Evolutionary conservation across 352 stramenopile genomes (phyloP), one percentile per base, ranked within the genome.

Genomic region (Pythium aphanidermatum): DNA sequence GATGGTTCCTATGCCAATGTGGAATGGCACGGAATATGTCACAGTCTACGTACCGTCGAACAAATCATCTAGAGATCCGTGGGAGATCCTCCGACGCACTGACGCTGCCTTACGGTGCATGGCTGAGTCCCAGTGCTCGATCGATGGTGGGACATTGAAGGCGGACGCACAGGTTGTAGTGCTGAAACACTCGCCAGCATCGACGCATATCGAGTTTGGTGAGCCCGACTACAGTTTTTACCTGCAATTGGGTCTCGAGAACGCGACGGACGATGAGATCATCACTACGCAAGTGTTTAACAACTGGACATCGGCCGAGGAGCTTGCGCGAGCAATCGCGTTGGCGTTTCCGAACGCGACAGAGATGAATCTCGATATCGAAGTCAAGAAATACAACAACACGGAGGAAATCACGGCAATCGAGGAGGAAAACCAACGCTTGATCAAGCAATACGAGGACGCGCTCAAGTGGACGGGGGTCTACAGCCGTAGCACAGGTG

Each of bases 341-440:
- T 11, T n/a, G 14, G 39, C 52, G 27, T 51, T 68, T 9, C 52
- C 52, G n/a, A 60, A 69, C 21, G 39, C 46, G 0, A 57, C 33
- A 7, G 24, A 52, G 14, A 61, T 63, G 30, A 39, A 55, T 7
- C 14, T 77, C 4, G 63, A 63, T 14, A 39, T 80, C 1, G 45
- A 58, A 26, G 68, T 73, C 14, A 48, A 30, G 2, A 27, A 62
- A 4, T 59, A 49, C 29, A 60, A 80, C 48, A 80, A 80, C 46
- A 56, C 28, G 12, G 39, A 47, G 16, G 10, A 57, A 17, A 74
- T 79, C 33, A 9, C 41, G 7, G 35, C 42, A n/a, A 36, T 58
- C 0, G 53, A 55, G 3, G 19, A 12, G 13, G 38, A 54, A 23
- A 76, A 81, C 43, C 41, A 61, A 13, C 60, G 50, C 46, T 26